Evolutionary conservation across 129 eudicot species (phyloP).

Genomic region (sunflower (Helianthus annuus)): HanXRQr2.0-SUNRISE NC_035441.2:158228655-158229154

Average conservation of each 20-base stretch:
- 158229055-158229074: no score
- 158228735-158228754: not conserved
- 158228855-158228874: slow-evolving; percentile 20
- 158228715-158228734: not conserved
- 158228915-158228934: slow-evolving; percentile 1
- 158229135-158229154: no score
- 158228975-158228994: no score
- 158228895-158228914: slow-evolving; percentile 18
- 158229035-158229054: no score
- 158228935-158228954: no score
- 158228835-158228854: not conserved
- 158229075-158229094: no score
- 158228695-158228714: slow-evolving; percentile 11
- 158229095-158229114: no score
- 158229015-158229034: no score
- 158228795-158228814: slow-evolving; percentile 26
- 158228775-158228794: slow-evolving; percentile 7
- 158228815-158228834: slow-evolving; percentile 21
- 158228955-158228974: no score
- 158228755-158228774: slow-evolving; percentile 1
- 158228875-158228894: slow-evolving; percentile 16
- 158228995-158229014: no score
- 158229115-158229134: no score
- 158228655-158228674: slow-evolving; percentile 19
- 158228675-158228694: slow-evolving; percentile 7